Evolutionary conservation across 495 filamentous ascomycete genomes (phyloP), one percentile per base, ranked within the genome.

Genomic region (Talaromyces nanjingensis): DNA sequence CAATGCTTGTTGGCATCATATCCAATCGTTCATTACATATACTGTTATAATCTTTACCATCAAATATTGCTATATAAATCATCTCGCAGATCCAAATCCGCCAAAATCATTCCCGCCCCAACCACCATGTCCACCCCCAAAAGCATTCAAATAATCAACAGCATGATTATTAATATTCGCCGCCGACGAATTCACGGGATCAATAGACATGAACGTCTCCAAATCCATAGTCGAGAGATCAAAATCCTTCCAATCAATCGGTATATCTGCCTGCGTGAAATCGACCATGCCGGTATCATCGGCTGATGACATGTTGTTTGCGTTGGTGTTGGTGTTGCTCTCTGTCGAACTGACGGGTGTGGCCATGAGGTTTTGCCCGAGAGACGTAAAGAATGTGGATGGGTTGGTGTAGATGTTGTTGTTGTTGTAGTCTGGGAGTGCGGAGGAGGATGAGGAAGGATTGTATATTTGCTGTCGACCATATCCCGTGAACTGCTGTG

Each of bases 151-250:
- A 56, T 56, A 56, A 29, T 56, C 24, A 12, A 56, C 53, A 27
- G 53, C 34, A 45, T 61, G 33, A 47, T 47, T 47, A 49, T 61
- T 45, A 20, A 27, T 47, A 45, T 45, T 45, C 6, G 53, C 53
- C 39, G 37, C 37, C 34, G 59, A 45, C 9, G 59, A 56, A 29
- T 56, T 11, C 53, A 29, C 14, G 6, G 71, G 73, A 62, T 76
- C 72, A 16, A 75, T 65, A 7, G 76, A 80, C 56, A 77, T 74
- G 54, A 80, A 78, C 0, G 76, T 70, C 31, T 78, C 77, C 16
- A 80, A 63, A 60, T 80, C 77, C 75, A 80, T 77, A 0, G 76
- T 78, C 2, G 77, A 80, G 49, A 80, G 78, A 56, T 80, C 75
- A 65, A 80, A 76, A 55, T 79, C 71, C 29, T 53, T 49, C 76